Evolutionary conservation across 163 green algal species (phyloP).

Genomic region (Coccomyxa subellipsoidea): DNA sequence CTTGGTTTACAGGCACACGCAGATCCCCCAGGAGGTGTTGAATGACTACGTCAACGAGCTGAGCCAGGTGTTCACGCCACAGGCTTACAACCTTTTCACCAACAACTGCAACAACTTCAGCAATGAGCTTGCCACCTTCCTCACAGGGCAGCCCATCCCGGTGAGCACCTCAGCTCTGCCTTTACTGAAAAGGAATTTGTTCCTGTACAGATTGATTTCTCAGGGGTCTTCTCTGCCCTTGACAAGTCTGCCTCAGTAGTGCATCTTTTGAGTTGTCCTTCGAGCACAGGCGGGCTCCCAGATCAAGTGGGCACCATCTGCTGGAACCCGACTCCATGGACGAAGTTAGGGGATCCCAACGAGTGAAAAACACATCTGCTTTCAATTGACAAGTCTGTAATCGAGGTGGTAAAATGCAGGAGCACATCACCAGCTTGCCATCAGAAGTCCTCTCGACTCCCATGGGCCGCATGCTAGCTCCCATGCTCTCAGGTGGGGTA

Average conservation of each 20-base stretch:
- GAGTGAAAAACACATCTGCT: too few relatives aligned
- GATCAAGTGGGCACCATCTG: too few relatives aligned
- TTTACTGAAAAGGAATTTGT: too few relatives aligned
- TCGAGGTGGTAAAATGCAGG: slow-evolving; percentile 17
- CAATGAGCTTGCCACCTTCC: slow-evolving; percentile 44
- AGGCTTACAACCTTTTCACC: slow-evolving; percentile 43
- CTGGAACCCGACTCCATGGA: too few relatives aligned
- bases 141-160: slow-evolving; percentile 38
- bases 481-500: background rate
- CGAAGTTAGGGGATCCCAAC: too few relatives aligned
- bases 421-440: slow-evolving; percentile 45
- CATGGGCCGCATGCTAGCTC: slow-evolving; percentile 36
- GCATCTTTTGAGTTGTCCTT: too few relatives aligned
- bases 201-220: too few relatives aligned
- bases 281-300: too few relatives aligned
- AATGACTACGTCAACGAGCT: slow-evolving; percentile 28
- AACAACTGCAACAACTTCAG: slow-evolving; percentile 66
- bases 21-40: slow-evolving; percentile 19
- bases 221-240: too few relatives aligned
- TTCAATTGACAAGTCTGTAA: too few relatives aligned
- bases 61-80: slow-evolving; percentile 1
- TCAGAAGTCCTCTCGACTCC: slow-evolving; percentile 44
- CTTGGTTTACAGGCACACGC: slow-evolving; percentile 20
- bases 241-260: background rate
- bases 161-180: slow-evolving; percentile 14